Evolutionary conservation across 345 rosid genomes (phyloP), one percentile per base, ranked within the genome.

Genomic region (Lepidium didymum): DNA sequence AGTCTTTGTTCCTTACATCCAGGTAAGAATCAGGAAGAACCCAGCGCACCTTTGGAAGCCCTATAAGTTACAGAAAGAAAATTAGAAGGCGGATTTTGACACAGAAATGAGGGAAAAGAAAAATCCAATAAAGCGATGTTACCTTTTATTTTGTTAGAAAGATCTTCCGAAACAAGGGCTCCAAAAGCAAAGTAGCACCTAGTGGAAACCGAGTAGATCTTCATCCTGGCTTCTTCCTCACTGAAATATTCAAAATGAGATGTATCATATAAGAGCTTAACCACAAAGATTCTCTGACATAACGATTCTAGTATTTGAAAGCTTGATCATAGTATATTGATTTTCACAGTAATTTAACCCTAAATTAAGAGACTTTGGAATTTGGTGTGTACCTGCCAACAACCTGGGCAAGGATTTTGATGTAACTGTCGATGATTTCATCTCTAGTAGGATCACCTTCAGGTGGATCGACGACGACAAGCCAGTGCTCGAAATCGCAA

Each of bases 11-110:
- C 79, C 58, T 89, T 40, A 91, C 93, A 83, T 95, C 97, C 67
- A 91, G 36, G 78, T 89, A 95, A 4, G 99, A 95, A 80, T 95
- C 97, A 15, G 97, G 99, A 64, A 95, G 96, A 78, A 95, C 99
- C 92, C 99, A 95, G 7, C 96, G 86, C 38, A 91, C 97, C 38
- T 78, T 73, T 6, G 90, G 87, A 76, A 95, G 64, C 55, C 87
- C 99, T 94, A 81, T 0, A 34, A 37, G 29, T 31, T 18, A 49
- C 27, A 51, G 6, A 72, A 3, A 23, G 3, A 42, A 9, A 3
- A 35, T 73, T 9, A 66, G 15, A 58, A 66, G 18, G 31, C 21
- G 0, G 9, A 31, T 25, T 2, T n/a, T 0, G 41, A 50, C 12
- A 57, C 46, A 29, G 5, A 65, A 11, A 50, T 6, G 6, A 25